Conservation (phyloP, 2,329 filamentous ascomycete genomes). For the Penicillium sp. region DNA sequence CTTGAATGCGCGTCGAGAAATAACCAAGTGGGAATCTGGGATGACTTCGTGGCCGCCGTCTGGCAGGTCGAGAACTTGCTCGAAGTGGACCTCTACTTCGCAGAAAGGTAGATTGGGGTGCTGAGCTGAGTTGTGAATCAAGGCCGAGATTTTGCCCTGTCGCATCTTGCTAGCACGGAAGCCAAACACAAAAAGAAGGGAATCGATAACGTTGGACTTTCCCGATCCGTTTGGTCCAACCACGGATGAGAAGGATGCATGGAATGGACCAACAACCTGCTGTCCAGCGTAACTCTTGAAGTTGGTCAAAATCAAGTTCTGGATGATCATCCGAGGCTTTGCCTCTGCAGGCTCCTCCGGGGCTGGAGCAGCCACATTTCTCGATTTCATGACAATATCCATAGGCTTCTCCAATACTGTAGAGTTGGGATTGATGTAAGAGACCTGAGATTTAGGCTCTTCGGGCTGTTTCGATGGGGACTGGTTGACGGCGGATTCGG, state of each 20-base stretch:
- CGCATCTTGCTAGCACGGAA: conserved; percentile 99
- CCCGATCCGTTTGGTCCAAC: conserved; percentile 97
- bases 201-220: conserved; percentile 99
- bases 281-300: conserved; percentile 98
- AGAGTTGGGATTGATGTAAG: conserved; percentile 71
- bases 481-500: conserved; percentile 65
- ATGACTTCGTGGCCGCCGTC: conserved; percentile 74
- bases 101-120: conserved; percentile 84
- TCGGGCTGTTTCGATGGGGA: conserved; percentile 46
- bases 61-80: conserved; percentile 87
- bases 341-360: conserved; percentile 74
- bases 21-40: conserved; percentile 78
- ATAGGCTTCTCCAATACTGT: conserved; percentile 83
- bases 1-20: conserved; percentile 91
- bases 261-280: conserved; percentile 95
- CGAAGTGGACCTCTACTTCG: conserved; percentile 95
- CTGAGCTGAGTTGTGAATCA: conserved; percentile 95
- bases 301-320: conserved; percentile 86
- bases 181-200: conserved; percentile 96
- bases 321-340: conserved; percentile 87
- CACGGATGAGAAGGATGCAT: conserved; percentile 94
- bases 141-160: conserved; percentile 94
- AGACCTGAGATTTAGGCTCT: conserved; percentile 51
- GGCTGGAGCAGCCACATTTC: conserved; percentile 64
- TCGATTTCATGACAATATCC: conserved; percentile 89